Evolutionary conservation across 2,329 filamentous ascomycete genomes (phyloP).

Genomic region (Ambrosiella beaveri): DNA sequence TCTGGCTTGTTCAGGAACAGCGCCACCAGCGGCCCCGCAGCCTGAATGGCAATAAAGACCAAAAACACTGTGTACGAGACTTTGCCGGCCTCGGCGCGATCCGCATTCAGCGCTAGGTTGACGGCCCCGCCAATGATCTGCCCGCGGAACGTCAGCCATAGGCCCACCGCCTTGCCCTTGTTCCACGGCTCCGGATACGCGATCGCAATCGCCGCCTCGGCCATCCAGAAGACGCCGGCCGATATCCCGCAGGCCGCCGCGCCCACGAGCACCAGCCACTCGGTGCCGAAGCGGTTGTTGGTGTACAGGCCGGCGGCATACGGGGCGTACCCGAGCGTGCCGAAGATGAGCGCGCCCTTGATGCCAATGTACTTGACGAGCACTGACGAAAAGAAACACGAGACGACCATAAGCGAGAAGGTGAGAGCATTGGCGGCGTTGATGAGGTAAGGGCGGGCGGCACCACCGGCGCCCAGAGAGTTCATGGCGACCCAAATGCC

Average conservation of each 20-base stretch:
- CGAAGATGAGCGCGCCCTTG: constrained; percentile 52
- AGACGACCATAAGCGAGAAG: constrained; percentile 56
- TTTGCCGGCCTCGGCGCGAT: constrained; percentile 37
- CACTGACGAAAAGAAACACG: constrained; percentile 46
- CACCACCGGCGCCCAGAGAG: constrained; percentile 51
- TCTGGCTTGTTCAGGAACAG: constrained; percentile 43
- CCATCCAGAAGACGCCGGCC: constrained; percentile 60
- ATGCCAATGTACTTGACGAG: constrained; percentile 53
- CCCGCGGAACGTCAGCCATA: constrained; percentile 47
- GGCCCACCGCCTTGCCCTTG: constrained; percentile 44
- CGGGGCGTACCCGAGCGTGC: constrained; percentile 49
- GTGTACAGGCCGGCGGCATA: constrained; percentile 55
- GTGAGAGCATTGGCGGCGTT: constrained; percentile 52
- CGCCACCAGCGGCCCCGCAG: constrained; percentile 44
- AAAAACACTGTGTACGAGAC: constrained; percentile 54
- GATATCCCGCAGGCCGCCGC: constrained; percentile 52
- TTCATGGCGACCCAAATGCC: constrained; percentile 63
- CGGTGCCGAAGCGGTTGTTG: constrained; percentile 51
- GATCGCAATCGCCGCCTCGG: constrained; percentile 56
- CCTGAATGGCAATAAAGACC: constrained; percentile 55
- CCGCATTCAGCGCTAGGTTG: constrained; percentile 48
- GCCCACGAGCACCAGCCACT: constrained; percentile 53
- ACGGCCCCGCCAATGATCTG: constrained; percentile 58
- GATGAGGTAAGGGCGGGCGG: constrained; percentile 45
- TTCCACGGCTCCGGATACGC: constrained; percentile 56